These are phyloP conservation scores for Sordariomycetes sp. DNA, from an alignment of 2,329 filamentous ascomycete genomes.

Conservation along the genomic window DNA sequence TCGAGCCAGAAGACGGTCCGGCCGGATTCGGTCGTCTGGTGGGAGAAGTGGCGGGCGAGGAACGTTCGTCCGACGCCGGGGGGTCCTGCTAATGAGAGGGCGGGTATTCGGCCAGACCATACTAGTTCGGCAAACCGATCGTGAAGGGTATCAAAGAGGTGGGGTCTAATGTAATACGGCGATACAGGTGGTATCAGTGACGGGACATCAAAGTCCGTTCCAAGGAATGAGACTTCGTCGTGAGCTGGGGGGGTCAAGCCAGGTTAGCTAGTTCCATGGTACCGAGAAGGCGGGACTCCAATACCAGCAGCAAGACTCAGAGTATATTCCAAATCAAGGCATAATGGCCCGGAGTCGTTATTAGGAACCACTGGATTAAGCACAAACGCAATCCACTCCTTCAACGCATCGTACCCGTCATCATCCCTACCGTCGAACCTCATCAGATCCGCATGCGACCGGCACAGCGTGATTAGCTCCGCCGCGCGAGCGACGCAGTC, in stretches of 20 bases:
- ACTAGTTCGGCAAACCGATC: background rate
- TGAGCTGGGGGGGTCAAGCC: background rate
- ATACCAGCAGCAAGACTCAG: background rate
- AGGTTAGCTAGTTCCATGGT: background rate
- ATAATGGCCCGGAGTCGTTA: background rate
- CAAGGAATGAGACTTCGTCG: background rate
- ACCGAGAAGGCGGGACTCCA: background rate
- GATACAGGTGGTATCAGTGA: background rate
- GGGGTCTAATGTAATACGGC: background rate
- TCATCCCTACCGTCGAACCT: background rate
- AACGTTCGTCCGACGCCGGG: background rate
- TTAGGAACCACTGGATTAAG: background rate
- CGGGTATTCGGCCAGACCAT: background rate
- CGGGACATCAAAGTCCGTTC: constrained; percentile 1
- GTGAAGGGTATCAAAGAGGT: background rate
- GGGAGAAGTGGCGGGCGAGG: background rate
- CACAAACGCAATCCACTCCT: background rate
- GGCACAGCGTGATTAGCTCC: background rate
- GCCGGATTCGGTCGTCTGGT: background rate
- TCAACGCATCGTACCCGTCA: constrained; percentile 1
- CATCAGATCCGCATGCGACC: constrained; percentile 3
- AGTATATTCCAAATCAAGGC: background rate
- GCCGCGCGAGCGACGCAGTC: background rate
- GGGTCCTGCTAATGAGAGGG: background rate
- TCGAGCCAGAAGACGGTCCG: constrained; percentile 4